phyloP scores from a whole-genome alignment of 1,284 basidiomycete species.

The Cystobasidiaceae sp. region DNA sequence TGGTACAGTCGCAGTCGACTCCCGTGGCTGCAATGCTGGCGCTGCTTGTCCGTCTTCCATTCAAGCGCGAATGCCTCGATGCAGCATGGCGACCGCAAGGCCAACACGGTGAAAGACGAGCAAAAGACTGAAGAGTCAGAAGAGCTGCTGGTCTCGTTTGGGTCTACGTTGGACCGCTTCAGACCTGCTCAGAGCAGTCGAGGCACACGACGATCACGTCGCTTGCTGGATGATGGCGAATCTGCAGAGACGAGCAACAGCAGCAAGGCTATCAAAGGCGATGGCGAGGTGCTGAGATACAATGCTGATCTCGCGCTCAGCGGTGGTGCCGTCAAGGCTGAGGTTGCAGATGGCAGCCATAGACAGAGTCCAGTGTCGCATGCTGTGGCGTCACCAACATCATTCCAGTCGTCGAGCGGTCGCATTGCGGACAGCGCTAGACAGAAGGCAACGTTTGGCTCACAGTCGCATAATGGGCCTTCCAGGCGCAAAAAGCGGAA shows the following conservation, averaged over 20 bases:
- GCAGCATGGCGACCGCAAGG: too few species aligned
- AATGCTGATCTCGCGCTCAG: not conserved
- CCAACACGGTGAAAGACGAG: too few species aligned
- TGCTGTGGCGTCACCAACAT: too few species aligned
- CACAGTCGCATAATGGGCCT: not conserved
- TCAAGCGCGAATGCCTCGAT: too few species aligned
- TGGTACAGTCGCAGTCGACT: too few species aligned
- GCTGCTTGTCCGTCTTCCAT: too few species aligned
- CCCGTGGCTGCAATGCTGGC: too few species aligned
- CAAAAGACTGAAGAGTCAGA: not conserved
- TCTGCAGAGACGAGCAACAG: too few species aligned
- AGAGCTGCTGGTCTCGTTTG: constrained; percentile 1
- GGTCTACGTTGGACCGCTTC: constrained; percentile 4
- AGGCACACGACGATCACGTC: not conserved
- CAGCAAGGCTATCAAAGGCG: not conserved
- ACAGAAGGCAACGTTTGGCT: too few species aligned
- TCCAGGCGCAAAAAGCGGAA: not conserved
- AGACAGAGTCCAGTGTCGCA: too few species aligned
- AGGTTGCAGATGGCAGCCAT: not conserved
- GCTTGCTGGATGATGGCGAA: not conserved
- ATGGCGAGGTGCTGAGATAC: not conserved
- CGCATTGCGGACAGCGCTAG: too few species aligned
- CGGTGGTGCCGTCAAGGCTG: not conserved
- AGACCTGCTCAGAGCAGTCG: not conserved
- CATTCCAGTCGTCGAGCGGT: too few species aligned